Evolutionary conservation across 2,329 filamentous ascomycete genomes (phyloP), one percentile per base, ranked within the genome.

Genomic region (Leptographium radiaticola): DNA sequence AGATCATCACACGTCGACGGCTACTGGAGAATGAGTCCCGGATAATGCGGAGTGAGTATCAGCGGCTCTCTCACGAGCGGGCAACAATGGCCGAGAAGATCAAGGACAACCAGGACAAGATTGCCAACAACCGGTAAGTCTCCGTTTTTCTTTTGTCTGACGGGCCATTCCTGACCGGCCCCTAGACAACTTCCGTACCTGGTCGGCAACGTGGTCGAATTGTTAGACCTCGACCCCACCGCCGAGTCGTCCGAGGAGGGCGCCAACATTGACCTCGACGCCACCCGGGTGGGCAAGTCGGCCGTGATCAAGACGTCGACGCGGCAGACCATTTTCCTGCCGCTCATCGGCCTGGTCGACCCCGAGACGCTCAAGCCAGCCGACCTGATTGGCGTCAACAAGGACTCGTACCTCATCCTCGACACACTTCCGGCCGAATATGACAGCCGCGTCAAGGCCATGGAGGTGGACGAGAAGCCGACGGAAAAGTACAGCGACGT

Each of bases 401-500:
- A 98, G 74, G 94, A 98, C 65, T 97, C 91, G 55, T 98, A 98
- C 68, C 83, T 98, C 39, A 88, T 98, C 60, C 79, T 98, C 55
- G 94, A 98, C 67, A 98, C 93, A 30, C 77, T 98, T 60, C 93
- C 93, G 1, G 93, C 93, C 48, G 94, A 98, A 70, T 98, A 98
- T 66, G 93, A 98, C 67, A 97, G 91, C 72, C 83, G 93, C 69
- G 93, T 98, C 61, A 98, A 98, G 76, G 94, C 94, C 39, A 98
- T 98, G 93, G 94, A 98, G 75, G 93, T 98, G 9, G 93, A 98
- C 65, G 94, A 98, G 79, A 98, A 98, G 77, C 94, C 93, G 11
- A 97, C 90, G 42, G 93, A 98, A 72, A 95, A 97, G 73, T 98
- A 98, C 74, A 93, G 85, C 53, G 93, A 98, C 73, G 94, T 98